Base-by-base conservation (phyloP, 2,329 filamentous ascomycete species). In the Ascochyta pisi region DNA sequence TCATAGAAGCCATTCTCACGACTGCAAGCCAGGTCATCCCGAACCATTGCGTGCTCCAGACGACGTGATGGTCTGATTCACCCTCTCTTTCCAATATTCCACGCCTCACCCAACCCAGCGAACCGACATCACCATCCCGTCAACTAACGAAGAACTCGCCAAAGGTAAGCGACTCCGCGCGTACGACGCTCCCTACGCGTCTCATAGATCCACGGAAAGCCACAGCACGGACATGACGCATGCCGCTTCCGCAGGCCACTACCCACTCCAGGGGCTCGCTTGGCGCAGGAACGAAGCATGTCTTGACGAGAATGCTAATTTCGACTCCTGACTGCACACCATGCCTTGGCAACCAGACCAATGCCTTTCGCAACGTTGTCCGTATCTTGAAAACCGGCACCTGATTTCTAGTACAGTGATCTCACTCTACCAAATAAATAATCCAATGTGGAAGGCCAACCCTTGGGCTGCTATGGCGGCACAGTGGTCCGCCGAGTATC, bases 1-100 rank as follows among this genome's bases (percentile, higher is more conserved):
- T 56, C 16, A 16, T 46, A 46, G 31, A 22, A 48, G 47, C 38
- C 48, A 47, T 51, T 27, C 26, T 39, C 22, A 51, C 47, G 47
- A 47, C 34, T 22, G 37, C 27, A 43, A 5, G 15, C 24, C 38
- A 42, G 53, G 37, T 23, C 26, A 51, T 48, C 47, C 53, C 39
- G 29, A 51, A 24, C 9, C 39, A 19, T 33, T 43, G 37, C 53
- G 47, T 38, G 34, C 12, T 33, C 15, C 2, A 23, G 19, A 27
- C 19, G 29, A 24, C 13, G 39, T 13, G 38, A n/a, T n/a, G n/a
- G 38, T 51, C 42, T 50, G 43, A 47, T 48, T 5, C 12, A 42
- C 43, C 41, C 29, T 38, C 41, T 24, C 22, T 33, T 26, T 38
- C 23, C 31, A 51, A 50, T 56, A 24, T 13, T 35, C 6, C 23